Base-by-base conservation (phyloP, 164 flowering plant genomes). In the Magnolia changhungtana region DNA sequence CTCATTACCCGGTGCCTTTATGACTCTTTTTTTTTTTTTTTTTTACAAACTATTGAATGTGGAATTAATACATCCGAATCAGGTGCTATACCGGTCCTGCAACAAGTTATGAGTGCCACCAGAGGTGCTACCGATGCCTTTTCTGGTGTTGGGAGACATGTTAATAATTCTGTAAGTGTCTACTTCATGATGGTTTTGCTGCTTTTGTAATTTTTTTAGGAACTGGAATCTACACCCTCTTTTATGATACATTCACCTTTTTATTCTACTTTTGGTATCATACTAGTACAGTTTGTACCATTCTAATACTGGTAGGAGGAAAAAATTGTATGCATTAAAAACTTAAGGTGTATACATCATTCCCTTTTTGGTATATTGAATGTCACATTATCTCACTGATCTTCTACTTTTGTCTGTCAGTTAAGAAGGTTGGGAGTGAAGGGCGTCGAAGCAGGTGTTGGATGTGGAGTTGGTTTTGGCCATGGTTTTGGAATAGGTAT, bases 401-500 rank as follows among this genome's bases (percentile, higher is more conserved):
- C 23, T 50, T 10, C 71, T 20, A 14, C n/a, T 61, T 31, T 69
- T 19, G 55, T 1, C 37, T 16, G 14, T 71, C 78, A 96, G 99
- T 77, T 96, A 77, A 88, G 84, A 81, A 90, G 87, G 81, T 24
- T 92, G 67, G 98, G 98, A 63, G 89, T 92, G 52, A 93, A 91
- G 84, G 89, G 83, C 73, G 87, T 93, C 77, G 89, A 92, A 84
- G 94, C 89, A 6, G 97, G 99, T 71, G 76, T 92, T 79, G 98
- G 98, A 67, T 92, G 98, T 80, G 98, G 99, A 76, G 86, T 94
- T 75, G 99, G 98, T 69, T 83, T 94, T 84, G 98, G 99, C 69
- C 95, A 91, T 88, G 99, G 97, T 66, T 90, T 94, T 87, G 98
- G 99, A 84, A 86, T 88, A 77, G 98, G 99, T 96, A 90, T 73